Conservation (phyloP, 805 yeast genomes). For the Ogataea corticis region DNA sequence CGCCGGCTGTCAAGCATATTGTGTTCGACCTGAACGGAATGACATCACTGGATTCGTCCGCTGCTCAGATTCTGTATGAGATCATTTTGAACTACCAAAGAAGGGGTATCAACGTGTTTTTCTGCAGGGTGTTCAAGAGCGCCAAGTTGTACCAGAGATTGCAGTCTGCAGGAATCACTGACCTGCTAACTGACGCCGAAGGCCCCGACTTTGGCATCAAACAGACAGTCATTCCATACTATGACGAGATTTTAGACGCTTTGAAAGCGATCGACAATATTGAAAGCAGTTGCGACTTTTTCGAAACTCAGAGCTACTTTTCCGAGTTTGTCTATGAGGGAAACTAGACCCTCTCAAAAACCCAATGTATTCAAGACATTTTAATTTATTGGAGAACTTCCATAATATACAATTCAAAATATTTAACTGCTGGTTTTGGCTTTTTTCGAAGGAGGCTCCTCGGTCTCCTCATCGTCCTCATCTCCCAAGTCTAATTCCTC, state of each 20-base stretch:
- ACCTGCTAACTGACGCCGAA: conserved; percentile 29
- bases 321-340: conserved; percentile 17
- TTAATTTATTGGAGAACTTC: not conserved
- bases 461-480: conserved; percentile 3
- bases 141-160: conserved; percentile 50
- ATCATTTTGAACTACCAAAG: conserved; percentile 57
- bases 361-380: not conserved
- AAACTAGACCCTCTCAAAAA: not conserved
- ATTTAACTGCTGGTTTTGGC: not conserved
- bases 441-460: conserved; percentile 11
- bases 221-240: conserved; percentile 42
- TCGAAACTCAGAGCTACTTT: conserved; percentile 19
- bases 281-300: conserved; percentile 25
- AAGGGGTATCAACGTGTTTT: conserved; percentile 55
- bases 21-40: conserved; percentile 80
- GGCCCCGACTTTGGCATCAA: conserved; percentile 31
- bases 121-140: conserved; percentile 59
- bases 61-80: conserved; percentile 68
- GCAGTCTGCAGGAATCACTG: conserved; percentile 54
- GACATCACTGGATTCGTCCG: conserved; percentile 78
- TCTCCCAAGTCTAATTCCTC: conserved; percentile 47
- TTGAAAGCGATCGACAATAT: conserved; percentile 44
- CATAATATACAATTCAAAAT: not conserved
- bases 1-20: conserved; percentile 51
- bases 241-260: conserved; percentile 58